Conservation (phyloP, 1,139 yeast genomes). For the Geotrichum klebahnii region DNA sequence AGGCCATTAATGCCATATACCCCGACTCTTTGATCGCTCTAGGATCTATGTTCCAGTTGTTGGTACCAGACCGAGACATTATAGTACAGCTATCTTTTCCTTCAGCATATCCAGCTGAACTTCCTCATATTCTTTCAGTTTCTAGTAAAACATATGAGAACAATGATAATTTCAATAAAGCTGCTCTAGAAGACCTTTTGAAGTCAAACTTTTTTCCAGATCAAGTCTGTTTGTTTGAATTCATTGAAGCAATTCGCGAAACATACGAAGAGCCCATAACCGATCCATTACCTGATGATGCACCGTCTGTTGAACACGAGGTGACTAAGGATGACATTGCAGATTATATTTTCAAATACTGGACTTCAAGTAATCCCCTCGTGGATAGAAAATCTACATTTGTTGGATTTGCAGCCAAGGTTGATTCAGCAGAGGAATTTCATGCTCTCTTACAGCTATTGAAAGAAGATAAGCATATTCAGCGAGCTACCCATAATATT, state of each 20-base stretch:
- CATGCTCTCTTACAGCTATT: slow-evolving; percentile 49
- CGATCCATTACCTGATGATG: slow-evolving; percentile 27
- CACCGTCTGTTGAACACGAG: slow-evolving; percentile 22
- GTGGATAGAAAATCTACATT: slow-evolving; percentile 83
- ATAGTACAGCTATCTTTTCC: slow-evolving; percentile 67
- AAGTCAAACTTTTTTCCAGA: slow-evolving; percentile 52
- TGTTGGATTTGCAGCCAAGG: slow-evolving; percentile 62
- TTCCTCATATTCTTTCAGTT: slow-evolving; percentile 44
- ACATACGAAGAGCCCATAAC: slow-evolving; percentile 25
- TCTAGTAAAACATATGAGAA: slow-evolving; percentile 40
- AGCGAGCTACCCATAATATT: slow-evolving; percentile 74
- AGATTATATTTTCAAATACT: slow-evolving; percentile 54
- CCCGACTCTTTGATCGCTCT: slow-evolving; percentile 53
- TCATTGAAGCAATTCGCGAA: slow-evolving; percentile 60
- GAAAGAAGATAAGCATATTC: slow-evolving; percentile 60
- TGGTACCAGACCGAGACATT: slow-evolving; percentile 60
- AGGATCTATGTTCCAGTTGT: slow-evolving; percentile 49
- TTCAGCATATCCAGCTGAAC: slow-evolving; percentile 60
- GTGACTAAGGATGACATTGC: slow-evolving; percentile 30
- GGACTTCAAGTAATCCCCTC: slow-evolving; percentile 75
- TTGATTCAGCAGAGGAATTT: slow-evolving; percentile 63
- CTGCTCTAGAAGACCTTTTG: slow-evolving; percentile 48
- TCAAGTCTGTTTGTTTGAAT: slow-evolving; percentile 74
- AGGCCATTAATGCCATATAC: slow-evolving; percentile 84
- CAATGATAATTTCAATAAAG: slow-evolving; percentile 35